These are phyloP conservation scores for Sporothrix humicola DNA, from an alignment of 2,329 filamentous ascomycete species.

Conservation along the genomic window DNA sequence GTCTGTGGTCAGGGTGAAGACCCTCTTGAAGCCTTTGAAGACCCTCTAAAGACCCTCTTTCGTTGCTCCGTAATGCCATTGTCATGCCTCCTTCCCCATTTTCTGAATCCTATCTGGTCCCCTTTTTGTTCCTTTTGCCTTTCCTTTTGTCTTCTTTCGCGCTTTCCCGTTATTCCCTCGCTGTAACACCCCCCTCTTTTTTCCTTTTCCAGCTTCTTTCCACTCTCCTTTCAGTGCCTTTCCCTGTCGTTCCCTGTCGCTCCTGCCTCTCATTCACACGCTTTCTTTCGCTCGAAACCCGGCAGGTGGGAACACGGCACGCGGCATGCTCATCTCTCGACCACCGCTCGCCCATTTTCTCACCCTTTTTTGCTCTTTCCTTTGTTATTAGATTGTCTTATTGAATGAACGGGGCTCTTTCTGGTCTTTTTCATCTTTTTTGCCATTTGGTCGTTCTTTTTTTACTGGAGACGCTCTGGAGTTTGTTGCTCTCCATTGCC, in stretches of 20 bases:
- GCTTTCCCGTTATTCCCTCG: constrained; percentile 9
- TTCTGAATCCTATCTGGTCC: not conserved
- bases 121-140: constrained; percentile 15
- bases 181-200: not conserved
- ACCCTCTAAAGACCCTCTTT: not conserved
- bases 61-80: constrained; percentile 10
- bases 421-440: not conserved
- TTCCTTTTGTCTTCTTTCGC: constrained; percentile 1
- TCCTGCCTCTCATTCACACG: no score
- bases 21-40: not conserved
- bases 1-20: not conserved
- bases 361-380: not conserved
- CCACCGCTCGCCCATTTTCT: not conserved
- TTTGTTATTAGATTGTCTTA: no score
- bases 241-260: not conserved
- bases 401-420: no score
- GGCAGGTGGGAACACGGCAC: constrained; percentile 28
- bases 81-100: constrained; percentile 1
- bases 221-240: no score
- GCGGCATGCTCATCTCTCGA: constrained; percentile 19
- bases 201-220: not conserved
- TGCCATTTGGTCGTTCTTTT: not conserved
- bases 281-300: not conserved
- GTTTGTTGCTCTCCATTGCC: constrained; percentile 17
- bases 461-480: not conserved